Evolutionary conservation across 352 stramenopile genomes (phyloP).

Genomic region (Pythium utonaiense): DNA sequence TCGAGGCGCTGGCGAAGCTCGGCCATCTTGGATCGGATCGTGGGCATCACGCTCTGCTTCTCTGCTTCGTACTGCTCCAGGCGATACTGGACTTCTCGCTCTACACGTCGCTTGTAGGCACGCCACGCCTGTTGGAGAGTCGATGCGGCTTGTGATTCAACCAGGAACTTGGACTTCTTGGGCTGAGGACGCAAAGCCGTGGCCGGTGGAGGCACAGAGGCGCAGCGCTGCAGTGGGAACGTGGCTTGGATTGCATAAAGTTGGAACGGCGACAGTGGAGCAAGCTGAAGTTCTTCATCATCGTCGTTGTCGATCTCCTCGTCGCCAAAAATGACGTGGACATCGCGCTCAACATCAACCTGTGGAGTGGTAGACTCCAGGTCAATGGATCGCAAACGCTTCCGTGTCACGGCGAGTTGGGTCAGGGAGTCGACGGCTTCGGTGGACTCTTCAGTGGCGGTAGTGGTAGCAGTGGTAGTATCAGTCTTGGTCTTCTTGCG

Average conservation of each 20-base stretch:
- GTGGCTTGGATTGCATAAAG: not conserved
- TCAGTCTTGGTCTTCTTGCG: slow-evolving; percentile 20
- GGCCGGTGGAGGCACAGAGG: slow-evolving; percentile 14
- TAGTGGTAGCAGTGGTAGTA: not conserved
- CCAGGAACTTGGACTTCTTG: slow-evolving; percentile 10
- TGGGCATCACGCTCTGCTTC: slow-evolving; percentile 29
- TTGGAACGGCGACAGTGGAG: not conserved
- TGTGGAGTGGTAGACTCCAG: slow-evolving; percentile 1
- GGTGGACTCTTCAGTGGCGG: slow-evolving; percentile 5
- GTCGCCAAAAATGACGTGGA: slow-evolving; percentile 20
- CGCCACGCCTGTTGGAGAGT: slow-evolving; percentile 21
- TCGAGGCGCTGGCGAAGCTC: slow-evolving; percentile 24
- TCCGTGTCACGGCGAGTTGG: slow-evolving; percentile 17
- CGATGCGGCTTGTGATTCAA: slow-evolving; percentile 4
- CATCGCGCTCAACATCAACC: slow-evolving; percentile 21
- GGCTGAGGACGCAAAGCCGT: slow-evolving; percentile 12
- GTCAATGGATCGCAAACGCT: slow-evolving; percentile 24
- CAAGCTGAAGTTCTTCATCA: slow-evolving; percentile 9
- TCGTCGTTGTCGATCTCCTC: slow-evolving; percentile 24
- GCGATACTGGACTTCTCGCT: slow-evolving; percentile 13
- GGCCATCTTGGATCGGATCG: slow-evolving; percentile 28
- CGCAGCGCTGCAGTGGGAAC: slow-evolving; percentile 11
- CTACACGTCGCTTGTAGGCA: not conserved
- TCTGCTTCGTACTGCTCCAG: slow-evolving; percentile 17
- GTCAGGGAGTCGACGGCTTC: slow-evolving; percentile 7